These are phyloP conservation scores for Scheffersomyces quercinus DNA, from an alignment of 1,139 yeast species.

Conservation along the genomic window DNA sequence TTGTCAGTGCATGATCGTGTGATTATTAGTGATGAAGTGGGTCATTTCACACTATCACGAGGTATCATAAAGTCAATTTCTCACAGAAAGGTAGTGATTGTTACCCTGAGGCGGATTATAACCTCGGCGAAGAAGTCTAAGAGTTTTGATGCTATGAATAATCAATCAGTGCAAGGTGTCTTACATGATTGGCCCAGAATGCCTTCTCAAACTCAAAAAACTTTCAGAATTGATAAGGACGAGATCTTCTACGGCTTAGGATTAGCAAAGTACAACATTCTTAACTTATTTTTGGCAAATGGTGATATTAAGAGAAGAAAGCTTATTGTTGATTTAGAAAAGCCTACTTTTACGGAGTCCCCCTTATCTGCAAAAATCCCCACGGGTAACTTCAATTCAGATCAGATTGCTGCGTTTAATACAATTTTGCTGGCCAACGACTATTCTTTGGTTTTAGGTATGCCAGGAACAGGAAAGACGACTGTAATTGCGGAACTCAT, in stretches of 20 bases:
- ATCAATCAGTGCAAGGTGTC: slow-evolving; percentile 54
- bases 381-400: slow-evolving; percentile 50
- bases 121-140: slow-evolving; percentile 40
- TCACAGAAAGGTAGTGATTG: slow-evolving; percentile 36
- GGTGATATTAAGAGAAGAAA: slow-evolving; percentile 57
- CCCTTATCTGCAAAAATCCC: slow-evolving; percentile 22
- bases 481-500: slow-evolving; percentile 84
- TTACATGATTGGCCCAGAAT: slow-evolving; percentile 20
- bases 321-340: slow-evolving; percentile 59
- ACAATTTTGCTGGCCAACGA: slow-evolving; percentile 67
- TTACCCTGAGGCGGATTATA: slow-evolving; percentile 55
- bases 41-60: slow-evolving; percentile 71
- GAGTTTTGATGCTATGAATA: slow-evolving; percentile 41
- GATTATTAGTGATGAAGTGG: slow-evolving; percentile 75
- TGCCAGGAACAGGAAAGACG: slow-evolving; percentile 99
- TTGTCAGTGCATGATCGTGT: slow-evolving; percentile 56
- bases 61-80: slow-evolving; percentile 56
- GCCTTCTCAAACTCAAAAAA: slow-evolving; percentile 5
- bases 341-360: slow-evolving; percentile 33
- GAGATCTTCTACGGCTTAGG: slow-evolving; percentile 76
- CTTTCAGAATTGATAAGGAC: slow-evolving; percentile 78
- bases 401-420: slow-evolving; percentile 70
- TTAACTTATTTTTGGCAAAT: slow-evolving; percentile 59
- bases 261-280: slow-evolving; percentile 71
- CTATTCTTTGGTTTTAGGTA: slow-evolving; percentile 81